A percentile compares a stretch with the other conserved stretches of the same genome.
These are phyloP conservation scores for Nyctanthes arbortristis DNA, from an alignment of 257 asterid genomes.

Conservation along the genomic window DNA sequence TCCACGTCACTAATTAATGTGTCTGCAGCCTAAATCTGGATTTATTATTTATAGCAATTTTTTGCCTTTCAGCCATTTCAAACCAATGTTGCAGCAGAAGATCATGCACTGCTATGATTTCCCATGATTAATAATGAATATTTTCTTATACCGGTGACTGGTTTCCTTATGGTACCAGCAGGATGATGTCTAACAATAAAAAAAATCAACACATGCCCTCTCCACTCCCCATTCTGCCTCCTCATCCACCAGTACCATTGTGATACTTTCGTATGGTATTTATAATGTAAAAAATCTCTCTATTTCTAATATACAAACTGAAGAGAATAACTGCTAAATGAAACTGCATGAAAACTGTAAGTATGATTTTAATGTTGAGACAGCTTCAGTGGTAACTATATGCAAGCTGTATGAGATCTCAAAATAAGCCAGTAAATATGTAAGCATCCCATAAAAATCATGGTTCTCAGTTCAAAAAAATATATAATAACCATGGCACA, in stretches of 20 bases:
- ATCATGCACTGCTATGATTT: background rate
- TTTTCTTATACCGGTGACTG: too few species aligned
- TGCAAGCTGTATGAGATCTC: background rate
- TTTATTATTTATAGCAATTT: background rate
- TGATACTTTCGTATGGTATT: too few species aligned
- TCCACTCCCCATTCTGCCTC: too few species aligned
- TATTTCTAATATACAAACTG: background rate
- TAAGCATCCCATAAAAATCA: too few species aligned
- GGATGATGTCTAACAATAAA: too few species aligned
- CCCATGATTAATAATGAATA: background rate
- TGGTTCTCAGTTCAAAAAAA: background rate
- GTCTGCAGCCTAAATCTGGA: background rate
- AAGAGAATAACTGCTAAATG: background rate
- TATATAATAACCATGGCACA: background rate
- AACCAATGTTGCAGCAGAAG: background rate
- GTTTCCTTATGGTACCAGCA: too few species aligned
- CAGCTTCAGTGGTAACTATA: background rate
- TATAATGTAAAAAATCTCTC: too few species aligned
- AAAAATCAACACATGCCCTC: too few species aligned
- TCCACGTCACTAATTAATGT: background rate
- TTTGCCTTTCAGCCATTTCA: background rate
- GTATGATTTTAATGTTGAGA: background rate
- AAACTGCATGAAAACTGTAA: background rate
- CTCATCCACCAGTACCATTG: too few species aligned
- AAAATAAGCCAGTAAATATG: background rate